Percentiles rank a stretch among this genome's conserved stretches.
These are phyloP conservation scores for Aspergillus fumigatiaffinis DNA, from an alignment of 2,329 filamentous ascomycete genomes.

Conservation along the genomic window DNA sequence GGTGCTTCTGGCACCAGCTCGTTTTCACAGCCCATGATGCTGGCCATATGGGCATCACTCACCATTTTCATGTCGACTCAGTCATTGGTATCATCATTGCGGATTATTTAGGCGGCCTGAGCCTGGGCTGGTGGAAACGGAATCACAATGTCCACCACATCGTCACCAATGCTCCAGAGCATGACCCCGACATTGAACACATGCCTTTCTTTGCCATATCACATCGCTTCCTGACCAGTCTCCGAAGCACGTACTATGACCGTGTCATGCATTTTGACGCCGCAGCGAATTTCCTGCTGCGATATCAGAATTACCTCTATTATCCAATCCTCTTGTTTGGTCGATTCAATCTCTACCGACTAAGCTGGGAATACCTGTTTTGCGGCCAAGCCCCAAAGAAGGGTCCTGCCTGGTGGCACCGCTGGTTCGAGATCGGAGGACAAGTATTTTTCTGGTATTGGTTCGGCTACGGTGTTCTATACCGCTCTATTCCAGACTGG, in stretches of 20 bases:
- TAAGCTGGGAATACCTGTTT: conserved; percentile 76
- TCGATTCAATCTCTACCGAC: conserved; percentile 79
- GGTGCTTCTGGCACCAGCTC: conserved; percentile 88
- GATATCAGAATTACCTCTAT: conserved; percentile 77
- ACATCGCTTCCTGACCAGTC: conserved; percentile 69
- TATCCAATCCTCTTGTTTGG: conserved; percentile 77
- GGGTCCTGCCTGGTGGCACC: conserved; percentile 77
- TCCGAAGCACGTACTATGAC: conserved; percentile 80
- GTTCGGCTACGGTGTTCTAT: conserved; percentile 80
- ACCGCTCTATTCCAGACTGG: conserved; percentile 65
- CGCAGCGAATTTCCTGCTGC: conserved; percentile 65
- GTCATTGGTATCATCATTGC: conserved; percentile 86
- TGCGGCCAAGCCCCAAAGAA: conserved; percentile 66
- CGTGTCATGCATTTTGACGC: conserved; percentile 73
- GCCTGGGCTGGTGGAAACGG: conserved; percentile 93
- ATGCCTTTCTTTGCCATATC: conserved; percentile 85
- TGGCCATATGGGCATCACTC: conserved; percentile 95
- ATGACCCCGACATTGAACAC: conserved; percentile 92
- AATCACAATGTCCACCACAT: conserved; percentile 97
- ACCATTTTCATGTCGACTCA: conserved; percentile 77
- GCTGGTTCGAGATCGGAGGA: conserved; percentile 72
- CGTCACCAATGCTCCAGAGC: conserved; percentile 89
- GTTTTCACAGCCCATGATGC: conserved; percentile 94
- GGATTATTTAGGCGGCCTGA: conserved; percentile 83
- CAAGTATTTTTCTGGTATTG: conserved; percentile 80